Evolutionary conservation across 2,329 filamentous ascomycete genomes (phyloP), one percentile per base, ranked within the genome.

Genomic region (Orbilia oligospora): DNA sequence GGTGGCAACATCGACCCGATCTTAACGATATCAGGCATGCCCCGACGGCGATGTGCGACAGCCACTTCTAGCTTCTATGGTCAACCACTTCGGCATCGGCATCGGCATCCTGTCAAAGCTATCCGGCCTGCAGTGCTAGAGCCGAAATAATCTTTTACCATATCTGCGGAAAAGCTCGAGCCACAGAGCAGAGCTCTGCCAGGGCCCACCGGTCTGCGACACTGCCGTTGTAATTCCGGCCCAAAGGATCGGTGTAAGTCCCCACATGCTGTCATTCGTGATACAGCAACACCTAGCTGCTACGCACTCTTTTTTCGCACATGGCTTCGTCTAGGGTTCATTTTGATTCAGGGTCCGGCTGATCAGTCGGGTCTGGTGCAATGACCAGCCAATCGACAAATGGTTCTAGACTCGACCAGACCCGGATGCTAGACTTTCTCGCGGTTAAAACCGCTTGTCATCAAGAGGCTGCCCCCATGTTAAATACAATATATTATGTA

Each of bases 1-100:
- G 24, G 51, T 49, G 24, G 53, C 24, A 49, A 63, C 18, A 30
- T 58, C 55, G 33, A 65, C 61, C 33, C n/a, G n/a, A n/a, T n/a
- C n/a, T 36, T 41, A 53, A 67, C 48, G 48, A 55, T 48, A 44
- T 68, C 69, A 76, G 71, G 71, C 71, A 55, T 63, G 5, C 36
- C 64, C 64, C 71, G 71, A 76, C 69, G 71, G 53, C 64, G 63
- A 75, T 61, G 46, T 69, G 71, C 71, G 44, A 48, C 69, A 58
- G 69, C 8, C 61, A 66, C 36, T 58, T 66, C 9, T 48, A n/a
- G n/a, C n/a, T 66, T 46, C 48, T n/a, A n/a, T n/a, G n/a, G 69
- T 66, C 27, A 30, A 30, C 27, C 5, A 5, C 22, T 58, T 46
- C 69, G 69, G 69, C 69, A 56, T 56, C 69, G 63, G 69, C 49